Conservation (phyloP, 345 rosid species). For the Citrus mangshanensis region DNA sequence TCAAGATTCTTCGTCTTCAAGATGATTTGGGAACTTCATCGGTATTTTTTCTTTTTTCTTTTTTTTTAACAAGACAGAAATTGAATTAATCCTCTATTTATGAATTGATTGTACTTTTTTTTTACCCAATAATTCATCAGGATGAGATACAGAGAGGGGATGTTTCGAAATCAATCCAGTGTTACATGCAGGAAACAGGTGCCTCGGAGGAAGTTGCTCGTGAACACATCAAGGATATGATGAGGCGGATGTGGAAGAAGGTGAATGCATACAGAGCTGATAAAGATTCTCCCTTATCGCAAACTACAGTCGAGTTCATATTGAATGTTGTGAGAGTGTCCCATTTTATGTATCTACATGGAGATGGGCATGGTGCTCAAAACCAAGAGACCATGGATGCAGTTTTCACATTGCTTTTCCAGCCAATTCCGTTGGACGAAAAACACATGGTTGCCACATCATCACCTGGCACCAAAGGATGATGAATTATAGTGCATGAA, state of each 20-base stretch:
- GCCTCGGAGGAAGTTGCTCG: conserved; percentile 26
- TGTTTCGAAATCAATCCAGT: conserved; percentile 32
- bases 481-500: too few species aligned
- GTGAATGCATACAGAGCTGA: conserved; percentile 1
- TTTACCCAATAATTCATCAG: not conserved
- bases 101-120: not conserved
- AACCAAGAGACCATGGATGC: not conserved
- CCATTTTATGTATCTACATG: not conserved
- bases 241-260: conserved; percentile 25
- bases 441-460: too few species aligned
- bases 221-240: conserved; percentile 16
- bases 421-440: not conserved
- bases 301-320: not conserved
- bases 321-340: conserved; percentile 12
- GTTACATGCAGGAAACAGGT: conserved; percentile 35
- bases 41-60: not conserved
- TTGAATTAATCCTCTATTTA: not conserved
- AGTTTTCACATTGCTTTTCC: not conserved
- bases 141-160: conserved; percentile 34
- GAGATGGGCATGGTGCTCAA: conserved; percentile 14
- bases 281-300: not conserved
- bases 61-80: not conserved
- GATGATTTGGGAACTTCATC: conserved; percentile 26
- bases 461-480: too few species aligned
- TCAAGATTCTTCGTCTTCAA: conserved; percentile 11